Evolutionary conservation across 164 flowering plant species (phyloP), one percentile per base, ranked within the genome.

Genomic region (Kingdonia uniflora): DNA sequence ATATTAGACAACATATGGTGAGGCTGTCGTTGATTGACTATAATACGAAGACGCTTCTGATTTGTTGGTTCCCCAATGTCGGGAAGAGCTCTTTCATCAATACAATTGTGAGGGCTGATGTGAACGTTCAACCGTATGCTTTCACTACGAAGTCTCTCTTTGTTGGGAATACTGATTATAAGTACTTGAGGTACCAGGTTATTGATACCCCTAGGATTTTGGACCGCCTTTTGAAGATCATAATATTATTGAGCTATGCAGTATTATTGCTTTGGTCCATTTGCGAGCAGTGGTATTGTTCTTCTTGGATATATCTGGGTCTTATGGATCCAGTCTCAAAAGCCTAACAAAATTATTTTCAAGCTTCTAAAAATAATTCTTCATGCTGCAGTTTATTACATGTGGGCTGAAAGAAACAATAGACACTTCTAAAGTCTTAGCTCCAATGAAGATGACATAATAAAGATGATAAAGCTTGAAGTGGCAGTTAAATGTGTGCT

Each of bases 191-290:
- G 59, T 88, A 88, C 61, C 97, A 88, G 55, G 97, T 88, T 58
- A 88, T 88, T 63, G 97, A 88, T 68, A 88, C 97, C 2, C 95
- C 95, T 0, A 92, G 97, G 39, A 88, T 89, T 55, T 68, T 86
- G 74, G 95, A 89, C 58, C 66, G 97, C 97, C 97, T 0, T 86
- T 89, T 63, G 97, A 86, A 55, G 97, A 89, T 35, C 81, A 90
- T 15, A 89, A 86, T 63, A 84, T 89, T 22, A 89, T 89, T 59
- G 95, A 89, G 62, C 85, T 89, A 95, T 89, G 97, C 72, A 83
- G 87, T 65, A 89, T 89, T 19, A 89, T 95, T 4, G 97, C 97
- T 42, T 57, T 89, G 49, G 95, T 92, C 0, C 97, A 89, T 73
- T 70, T 89, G 39, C 74, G 97, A 48, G 82, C 97, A 46, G 97